Evolutionary conservation across 441 rosid species (phyloP).

Genomic region (Adansonia grandidieri): DNA sequence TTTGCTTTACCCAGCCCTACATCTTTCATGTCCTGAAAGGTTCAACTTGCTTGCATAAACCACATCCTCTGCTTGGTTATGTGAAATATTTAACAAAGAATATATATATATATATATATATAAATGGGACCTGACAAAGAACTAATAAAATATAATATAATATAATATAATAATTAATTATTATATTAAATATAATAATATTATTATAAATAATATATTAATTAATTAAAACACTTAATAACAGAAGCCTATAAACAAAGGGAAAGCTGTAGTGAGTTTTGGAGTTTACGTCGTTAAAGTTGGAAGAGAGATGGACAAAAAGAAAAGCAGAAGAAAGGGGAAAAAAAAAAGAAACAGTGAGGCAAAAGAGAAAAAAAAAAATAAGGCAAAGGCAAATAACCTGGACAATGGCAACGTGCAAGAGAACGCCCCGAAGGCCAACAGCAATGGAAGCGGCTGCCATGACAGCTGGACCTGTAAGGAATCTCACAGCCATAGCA

Average conservation of each 20-base stretch:
- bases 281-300: too few species aligned
- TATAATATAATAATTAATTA: too few species aligned
- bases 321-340: background rate
- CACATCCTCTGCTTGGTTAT: background rate
- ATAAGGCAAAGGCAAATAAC: slow-evolving; percentile 34
- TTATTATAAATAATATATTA: too few species aligned
- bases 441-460: slow-evolving; percentile 91
- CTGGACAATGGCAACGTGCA: slow-evolving; percentile 93
- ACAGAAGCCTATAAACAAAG: too few species aligned
- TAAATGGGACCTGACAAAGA: slow-evolving; percentile 20
- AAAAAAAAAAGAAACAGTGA: background rate
- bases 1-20: too few species aligned
- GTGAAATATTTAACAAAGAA: background rate
- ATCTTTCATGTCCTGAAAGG: too few species aligned
- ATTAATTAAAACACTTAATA: too few species aligned
- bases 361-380: background rate
- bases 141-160: background rate
- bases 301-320: too few species aligned
- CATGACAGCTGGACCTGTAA: slow-evolving; percentile 96
- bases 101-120: background rate
- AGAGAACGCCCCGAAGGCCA: slow-evolving; percentile 82
- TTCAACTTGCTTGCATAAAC: too few species aligned
- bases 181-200: too few species aligned
- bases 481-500: slow-evolving; percentile 89
- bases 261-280: background rate